Percentiles rank a stretch among this genome's conserved stretches.
phyloP scores from a whole-genome alignment of 768 basidiomycete species.

The Glaciozyma martinii region DNA sequence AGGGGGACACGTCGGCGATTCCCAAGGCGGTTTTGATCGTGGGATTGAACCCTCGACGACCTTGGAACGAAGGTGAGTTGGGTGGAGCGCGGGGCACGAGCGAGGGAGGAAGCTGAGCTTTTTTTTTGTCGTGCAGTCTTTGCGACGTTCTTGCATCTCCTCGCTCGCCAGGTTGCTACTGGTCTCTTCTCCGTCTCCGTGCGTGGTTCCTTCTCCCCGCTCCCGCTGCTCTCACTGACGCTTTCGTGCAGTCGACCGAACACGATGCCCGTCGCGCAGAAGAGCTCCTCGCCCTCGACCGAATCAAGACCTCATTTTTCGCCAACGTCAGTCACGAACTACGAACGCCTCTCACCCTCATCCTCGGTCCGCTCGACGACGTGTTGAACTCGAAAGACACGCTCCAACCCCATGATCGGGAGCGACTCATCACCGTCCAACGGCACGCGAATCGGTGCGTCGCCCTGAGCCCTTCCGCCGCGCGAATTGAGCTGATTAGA shows the following conservation, averaged over 20 bases:
- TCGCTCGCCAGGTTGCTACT: conserved; percentile 20
- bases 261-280: conserved; percentile 23
- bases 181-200: conserved; percentile 23
- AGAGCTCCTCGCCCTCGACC: conserved; percentile 26
- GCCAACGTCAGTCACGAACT: conserved; percentile 16
- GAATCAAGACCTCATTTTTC: conserved; percentile 28
- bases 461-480: background rate
- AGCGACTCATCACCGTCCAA: conserved; percentile 18
- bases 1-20: conserved; percentile 6
- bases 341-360: conserved; percentile 24
- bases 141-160: conserved; percentile 24
- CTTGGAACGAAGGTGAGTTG: background rate
- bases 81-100: background rate
- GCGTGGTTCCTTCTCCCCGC: too few relatives aligned
- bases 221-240: too few relatives aligned
- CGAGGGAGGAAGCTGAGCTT: background rate
- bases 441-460: conserved; percentile 27
- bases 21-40: conserved; percentile 24
- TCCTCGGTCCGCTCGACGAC: conserved; percentile 27
- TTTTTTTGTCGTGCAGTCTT: background rate
- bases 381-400: conserved; percentile 6
- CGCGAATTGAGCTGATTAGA: background rate
- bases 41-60: conserved; percentile 19
- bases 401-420: background rate
- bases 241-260: conserved; percentile 12